Evolutionary conservation across 805 yeast species (phyloP), one percentile per base, ranked within the genome.

Genomic region (Kluyveromyces lactis): DNA sequence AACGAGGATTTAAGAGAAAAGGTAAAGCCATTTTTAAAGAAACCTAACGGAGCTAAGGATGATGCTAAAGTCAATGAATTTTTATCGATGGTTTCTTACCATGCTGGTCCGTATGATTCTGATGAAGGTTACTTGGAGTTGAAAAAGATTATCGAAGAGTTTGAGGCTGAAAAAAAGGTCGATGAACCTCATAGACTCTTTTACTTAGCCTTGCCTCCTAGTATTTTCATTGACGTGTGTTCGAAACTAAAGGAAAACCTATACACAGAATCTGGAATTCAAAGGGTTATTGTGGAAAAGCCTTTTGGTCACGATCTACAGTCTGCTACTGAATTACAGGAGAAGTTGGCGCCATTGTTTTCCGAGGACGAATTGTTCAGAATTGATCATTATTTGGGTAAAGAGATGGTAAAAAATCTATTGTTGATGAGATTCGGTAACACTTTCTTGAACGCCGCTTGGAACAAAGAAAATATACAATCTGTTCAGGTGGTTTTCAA

Each of bases 351-450:
- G 13, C 97, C 97, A 15, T 65, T 89, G 36, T 90, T 89, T 77
- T 64, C 75, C 18, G 98, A 92, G 66, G 89, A 82, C 3, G 97
- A 92, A 68, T 69, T 90, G 36, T 92, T 75, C 71, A 81, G 98
- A 70, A 92, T 92, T 53, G 98, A 92, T 67, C 98, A 92, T 66
- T 92, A 92, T 62, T 72, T 92, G 53, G 98, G 98, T 50, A 92
- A 92, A 68, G 98, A 92, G 68, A 79, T 92, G 89, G 97, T 92
- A 42, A 92, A 90, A 72, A 92, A 90, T 69, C 71, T 92, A 55
- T 66, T 86, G 43, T 86, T 87, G 26, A 69, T 89, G 54, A 77
- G 98, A 58, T 92, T 92, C 56, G 95, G 95, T 51, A 92, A 92
- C 67, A 80, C 81, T 58, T 76, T 90, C 62, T 71, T 92, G 57